Evolutionary conservation across 2,329 filamentous ascomycete species (phyloP), one percentile per base, ranked within the genome.

Genomic region (Fusarium sp.): DNA sequence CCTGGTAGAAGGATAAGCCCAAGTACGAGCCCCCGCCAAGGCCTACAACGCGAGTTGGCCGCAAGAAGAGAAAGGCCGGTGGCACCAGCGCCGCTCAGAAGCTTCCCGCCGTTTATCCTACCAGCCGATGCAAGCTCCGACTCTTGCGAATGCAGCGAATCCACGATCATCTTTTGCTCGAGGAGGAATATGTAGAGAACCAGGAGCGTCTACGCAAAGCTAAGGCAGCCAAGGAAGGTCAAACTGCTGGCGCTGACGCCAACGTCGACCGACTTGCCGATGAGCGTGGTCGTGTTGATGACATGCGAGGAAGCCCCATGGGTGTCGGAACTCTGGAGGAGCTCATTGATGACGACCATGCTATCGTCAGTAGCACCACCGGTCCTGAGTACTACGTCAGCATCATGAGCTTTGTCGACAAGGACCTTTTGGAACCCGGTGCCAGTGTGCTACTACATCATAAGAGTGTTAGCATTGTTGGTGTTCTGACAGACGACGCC

Each of bases 341-440:
- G 85, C 92, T 99, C 85, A 99, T 99, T 78, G 96, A 99, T 77
- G 96, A 99, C 80, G 96, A 99, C 83, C 96, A 99, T 78, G 96
- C 96, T 68, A 99, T 99, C 78, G 96, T 99, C 37, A 98, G 94
- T 20, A 97, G 94, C 80, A 97, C 96, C 1, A 98, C 96, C 9
- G 96, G 96, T 0, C 96, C 96, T 2, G 96, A 99, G 81, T 99
- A 97, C 87, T 99, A 98, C 80, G 96, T 99, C 72, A 98, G 94
- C 74, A 99, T 99, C 87, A 98, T 98, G 96, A 98, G 95, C 58
- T 99, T 99, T 77, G 96, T 99, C 72, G 96, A 99, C 86, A 99
- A 99, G 83, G 96, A 99, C 77, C 89, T 99, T 6, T 87, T 99
- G 45, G 96, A 99, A 82, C 96, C 96, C 3, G 97, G 97, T 66